These are phyloP conservation scores for Erucastrum elatum DNA, from an alignment of 345 rosid genomes.

Conservation along the genomic window DNA sequence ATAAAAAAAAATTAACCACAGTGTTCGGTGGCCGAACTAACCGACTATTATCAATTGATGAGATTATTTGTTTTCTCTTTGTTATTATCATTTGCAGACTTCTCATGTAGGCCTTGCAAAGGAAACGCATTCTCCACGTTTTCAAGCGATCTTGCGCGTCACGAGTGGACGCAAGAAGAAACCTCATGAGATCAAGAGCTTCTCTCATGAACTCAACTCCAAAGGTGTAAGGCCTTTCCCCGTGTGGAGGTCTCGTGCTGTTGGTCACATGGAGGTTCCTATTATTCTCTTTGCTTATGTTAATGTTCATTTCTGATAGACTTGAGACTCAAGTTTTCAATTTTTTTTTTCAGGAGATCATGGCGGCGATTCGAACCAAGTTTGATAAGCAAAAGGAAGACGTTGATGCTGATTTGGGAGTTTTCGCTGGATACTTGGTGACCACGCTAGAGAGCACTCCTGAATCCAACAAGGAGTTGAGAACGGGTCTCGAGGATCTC, in stretches of 20 bases:
- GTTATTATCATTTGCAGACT: constrained; percentile 42
- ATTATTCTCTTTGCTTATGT: background rate
- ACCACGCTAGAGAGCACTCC: constrained; percentile 69
- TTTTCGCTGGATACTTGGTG: constrained; percentile 88
- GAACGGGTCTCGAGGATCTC: constrained; percentile 76
- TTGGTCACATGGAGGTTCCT: constrained; percentile 86
- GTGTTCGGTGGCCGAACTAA: too few species aligned
- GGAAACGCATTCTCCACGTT: constrained; percentile 84
- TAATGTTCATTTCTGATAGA: background rate
- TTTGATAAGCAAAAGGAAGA: constrained; percentile 90
- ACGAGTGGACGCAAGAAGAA: constrained; percentile 86
- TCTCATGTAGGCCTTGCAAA: constrained; percentile 63
- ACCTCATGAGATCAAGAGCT: constrained; percentile 84
- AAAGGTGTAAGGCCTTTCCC: constrained; percentile 96
- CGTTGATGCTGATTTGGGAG: constrained; percentile 82
- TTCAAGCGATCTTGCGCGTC: constrained; percentile 79
- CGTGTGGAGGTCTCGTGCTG: constrained; percentile 79
- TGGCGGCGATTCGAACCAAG: constrained; percentile 77
- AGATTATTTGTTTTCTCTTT: too few species aligned
- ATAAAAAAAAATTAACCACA: too few species aligned
- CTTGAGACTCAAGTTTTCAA: background rate
- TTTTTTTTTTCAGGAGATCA: constrained; percentile 59
- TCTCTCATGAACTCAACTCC: constrained; percentile 96
- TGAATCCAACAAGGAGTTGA: constrained; percentile 69
- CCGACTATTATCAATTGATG: too few species aligned